Conservation (phyloP, 192 early-diverging fungal genomes). For the Coemansia sp. region DNA sequence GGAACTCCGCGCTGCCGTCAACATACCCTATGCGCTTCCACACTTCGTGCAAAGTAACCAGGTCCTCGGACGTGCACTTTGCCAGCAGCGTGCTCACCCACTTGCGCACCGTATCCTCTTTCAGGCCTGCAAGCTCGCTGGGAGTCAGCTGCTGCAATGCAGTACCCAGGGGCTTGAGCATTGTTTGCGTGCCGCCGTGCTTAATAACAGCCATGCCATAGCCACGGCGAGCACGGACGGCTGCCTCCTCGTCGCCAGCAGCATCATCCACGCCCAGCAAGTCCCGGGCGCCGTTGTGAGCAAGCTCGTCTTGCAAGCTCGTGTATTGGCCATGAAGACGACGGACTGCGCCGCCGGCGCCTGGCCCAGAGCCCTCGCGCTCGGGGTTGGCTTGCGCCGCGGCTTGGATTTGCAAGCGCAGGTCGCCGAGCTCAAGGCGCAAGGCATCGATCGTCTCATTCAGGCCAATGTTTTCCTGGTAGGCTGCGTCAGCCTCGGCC, state of each 20-base stretch:
- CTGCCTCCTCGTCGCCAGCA: not conserved
- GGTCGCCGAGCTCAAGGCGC: slow-evolving; percentile 27
- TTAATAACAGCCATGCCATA: not conserved
- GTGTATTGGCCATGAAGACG: slow-evolving; percentile 13
- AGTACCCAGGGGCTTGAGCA: too few species aligned
- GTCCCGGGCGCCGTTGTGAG: slow-evolving; percentile 12
- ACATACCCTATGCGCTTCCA: slow-evolving; percentile 49
- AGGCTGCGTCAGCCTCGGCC: slow-evolving; percentile 11
- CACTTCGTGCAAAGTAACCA: slow-evolving; percentile 41
- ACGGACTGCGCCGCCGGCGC: not conserved
- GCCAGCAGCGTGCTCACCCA: slow-evolving; percentile 26
- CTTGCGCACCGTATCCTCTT: slow-evolving; percentile 20
- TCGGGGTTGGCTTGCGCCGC: not conserved
- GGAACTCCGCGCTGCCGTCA: slow-evolving; percentile 19
- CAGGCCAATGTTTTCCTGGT: slow-evolving; percentile 26
- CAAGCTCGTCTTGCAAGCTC: slow-evolving; percentile 43
- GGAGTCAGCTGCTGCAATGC: not conserved
- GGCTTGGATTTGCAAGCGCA: slow-evolving; percentile 19
- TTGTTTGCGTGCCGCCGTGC: slow-evolving; percentile 2
- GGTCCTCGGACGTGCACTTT: slow-evolving; percentile 41
- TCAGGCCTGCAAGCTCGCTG: slow-evolving; percentile 11
- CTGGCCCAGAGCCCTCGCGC: not conserved
- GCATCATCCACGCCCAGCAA: slow-evolving; percentile 30
- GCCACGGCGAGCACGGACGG: not conserved
- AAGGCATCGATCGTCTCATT: slow-evolving; percentile 22